Evolutionary conservation across 2,329 filamentous ascomycete species (phyloP), one percentile per base, ranked within the genome.

Genomic region (Aspergillus flavus): DNA sequence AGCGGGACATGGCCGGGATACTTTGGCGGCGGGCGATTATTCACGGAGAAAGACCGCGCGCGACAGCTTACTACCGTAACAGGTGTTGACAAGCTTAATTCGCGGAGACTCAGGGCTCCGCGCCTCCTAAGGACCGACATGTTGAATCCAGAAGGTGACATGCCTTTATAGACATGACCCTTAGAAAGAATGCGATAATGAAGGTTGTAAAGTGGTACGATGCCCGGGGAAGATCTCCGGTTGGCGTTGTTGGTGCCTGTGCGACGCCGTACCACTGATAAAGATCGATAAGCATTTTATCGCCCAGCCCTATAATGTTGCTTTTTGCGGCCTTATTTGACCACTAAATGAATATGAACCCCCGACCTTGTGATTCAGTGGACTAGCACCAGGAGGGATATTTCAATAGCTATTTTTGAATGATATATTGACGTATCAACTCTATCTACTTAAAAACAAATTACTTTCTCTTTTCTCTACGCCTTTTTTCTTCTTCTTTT

Each of bases 1-100:
- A 99, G 86, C 41, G 94, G 95, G 36, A 98, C 88, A 86, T 99
- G 95, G 78, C 93, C 93, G 1, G 91, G 89, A 81, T 98, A 98
- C 72, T 92, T 95, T 62, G 93, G 92, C 30, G 87, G 86, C 57
- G 94, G 94, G 7, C 95, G 91, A 78, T 91, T 91, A 71, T 96
- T 87, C 66, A 93, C 87, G 50, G 94, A 96, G 83, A 97, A 96
- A 39, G 78, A 75, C 66, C 86, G 82, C 46, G 71, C 53, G 54
- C 61, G 39, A 52, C 58, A 55, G 59, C 59, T n/a, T 30, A 57
- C 56, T 19, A 61, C 46, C 43, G 57, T 58, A 23, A 62, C 46
- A 58, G 66, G 34, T 11, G 56, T 54, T 21, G 62, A 41, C 14
- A 46, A 28, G 28, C 62, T 50, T 19, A 72, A 36, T 50, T 55